These are phyloP conservation scores for Phytophthora multivora DNA, from an alignment of 352 stramenopile species.

Conservation along the genomic window DNA sequence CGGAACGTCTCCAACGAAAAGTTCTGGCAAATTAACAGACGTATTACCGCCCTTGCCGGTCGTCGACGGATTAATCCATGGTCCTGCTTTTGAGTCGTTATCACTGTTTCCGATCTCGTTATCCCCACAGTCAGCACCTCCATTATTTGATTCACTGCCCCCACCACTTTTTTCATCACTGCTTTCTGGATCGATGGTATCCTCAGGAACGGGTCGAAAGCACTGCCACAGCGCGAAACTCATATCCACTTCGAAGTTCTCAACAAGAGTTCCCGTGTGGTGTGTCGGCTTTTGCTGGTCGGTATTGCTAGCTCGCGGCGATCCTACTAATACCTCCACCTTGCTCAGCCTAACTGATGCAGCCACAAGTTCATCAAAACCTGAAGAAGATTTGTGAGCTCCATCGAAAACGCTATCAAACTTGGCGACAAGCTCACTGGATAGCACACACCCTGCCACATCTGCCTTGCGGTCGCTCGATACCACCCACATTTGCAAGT, in stretches of 20 bases:
- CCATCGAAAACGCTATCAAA: constrained; percentile 31
- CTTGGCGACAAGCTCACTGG: constrained; percentile 30
- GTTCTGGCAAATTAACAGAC: constrained; percentile 19
- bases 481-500: constrained; percentile 71
- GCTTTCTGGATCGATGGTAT: constrained; percentile 22
- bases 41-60: constrained; percentile 12
- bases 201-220: constrained; percentile 24
- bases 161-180: constrained; percentile 30
- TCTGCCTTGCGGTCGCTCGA: constrained; percentile 67
- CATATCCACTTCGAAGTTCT: constrained; percentile 50
- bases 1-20: constrained; percentile 38
- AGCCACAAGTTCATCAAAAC: constrained; percentile 28
- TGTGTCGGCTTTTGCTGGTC: constrained; percentile 25
- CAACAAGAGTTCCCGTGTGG: constrained; percentile 50
- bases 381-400: constrained; percentile 4
- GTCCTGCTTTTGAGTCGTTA: constrained; percentile 11
- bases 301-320: constrained; percentile 12
- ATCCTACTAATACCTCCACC: constrained; percentile 46
- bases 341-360: constrained; percentile 37
- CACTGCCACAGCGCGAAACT: constrained; percentile 31
- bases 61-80: constrained; percentile 12
- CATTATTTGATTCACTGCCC: constrained; percentile 22
- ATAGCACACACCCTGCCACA: constrained; percentile 58
- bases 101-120: constrained; percentile 10
- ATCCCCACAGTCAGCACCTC: constrained; percentile 3